Evolutionary conservation across 352 stramenopile genomes (phyloP).

Genomic region (Phytopythium aichiense): DNA sequence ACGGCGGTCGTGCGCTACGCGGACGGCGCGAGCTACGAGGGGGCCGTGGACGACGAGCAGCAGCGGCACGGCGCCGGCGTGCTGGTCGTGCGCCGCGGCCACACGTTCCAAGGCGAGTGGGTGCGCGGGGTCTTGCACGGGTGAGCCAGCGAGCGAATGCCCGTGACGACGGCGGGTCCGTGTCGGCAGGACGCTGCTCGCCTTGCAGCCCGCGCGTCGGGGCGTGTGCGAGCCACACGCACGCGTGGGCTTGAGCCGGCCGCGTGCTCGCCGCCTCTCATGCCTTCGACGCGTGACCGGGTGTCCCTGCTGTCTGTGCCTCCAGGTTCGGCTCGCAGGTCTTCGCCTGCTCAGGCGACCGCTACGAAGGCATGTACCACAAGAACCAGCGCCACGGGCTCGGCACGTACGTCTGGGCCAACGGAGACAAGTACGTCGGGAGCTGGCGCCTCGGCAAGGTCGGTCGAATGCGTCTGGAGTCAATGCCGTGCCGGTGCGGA

Average conservation of each 20-base stretch:
- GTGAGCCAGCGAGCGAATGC: constrained; percentile 32
- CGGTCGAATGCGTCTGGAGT: not conserved
- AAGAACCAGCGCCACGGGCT: constrained; percentile 82
- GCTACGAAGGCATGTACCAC: constrained; percentile 85
- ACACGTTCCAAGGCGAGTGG: constrained; percentile 82
- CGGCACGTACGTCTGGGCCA: constrained; percentile 85
- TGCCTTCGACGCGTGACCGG: constrained; percentile 1
- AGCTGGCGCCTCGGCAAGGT: constrained; percentile 81
- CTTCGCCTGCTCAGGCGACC: constrained; percentile 77
- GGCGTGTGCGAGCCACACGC: not conserved
- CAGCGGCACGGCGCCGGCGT: constrained; percentile 61
- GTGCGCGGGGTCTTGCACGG: constrained; percentile 79
- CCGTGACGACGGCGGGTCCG: not conserved
- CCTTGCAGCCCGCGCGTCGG: not conserved
- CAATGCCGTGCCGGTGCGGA: not conserved
- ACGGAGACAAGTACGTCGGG: constrained; percentile 88
- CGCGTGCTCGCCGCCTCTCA: not conserved
- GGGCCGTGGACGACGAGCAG: constrained; percentile 36
- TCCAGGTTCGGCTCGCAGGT: constrained; percentile 79
- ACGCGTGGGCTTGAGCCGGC: not conserved
- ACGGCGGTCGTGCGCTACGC: constrained; percentile 47
- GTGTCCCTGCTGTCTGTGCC: not conserved
- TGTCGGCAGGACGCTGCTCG: not conserved
- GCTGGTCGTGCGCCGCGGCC: constrained; percentile 44
- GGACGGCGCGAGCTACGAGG: constrained; percentile 68